These are phyloP conservation scores for Cryptomeria japonica DNA, from an alignment of 75 land plant species.

Conservation along the genomic window DNA sequence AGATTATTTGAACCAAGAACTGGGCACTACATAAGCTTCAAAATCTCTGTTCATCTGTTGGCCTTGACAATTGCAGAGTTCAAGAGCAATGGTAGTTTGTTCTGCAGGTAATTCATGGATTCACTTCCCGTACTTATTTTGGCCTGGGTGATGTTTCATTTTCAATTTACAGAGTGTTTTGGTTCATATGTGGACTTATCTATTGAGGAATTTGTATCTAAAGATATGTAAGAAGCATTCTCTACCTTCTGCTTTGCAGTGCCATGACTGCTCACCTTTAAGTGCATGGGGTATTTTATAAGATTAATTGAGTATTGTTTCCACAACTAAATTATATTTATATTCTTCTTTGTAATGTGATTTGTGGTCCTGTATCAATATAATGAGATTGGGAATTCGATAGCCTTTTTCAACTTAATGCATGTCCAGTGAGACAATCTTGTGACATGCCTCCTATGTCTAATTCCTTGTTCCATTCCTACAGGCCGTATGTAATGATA, in stretches of 20 bases:
- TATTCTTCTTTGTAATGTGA: not conserved
- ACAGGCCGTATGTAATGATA: not conserved
- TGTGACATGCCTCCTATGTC: not conserved
- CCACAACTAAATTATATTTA: not conserved
- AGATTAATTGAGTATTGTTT: not conserved
- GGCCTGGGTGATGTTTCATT: not conserved
- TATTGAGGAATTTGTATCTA: not conserved
- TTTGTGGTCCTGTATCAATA: not conserved
- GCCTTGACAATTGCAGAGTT: not conserved
- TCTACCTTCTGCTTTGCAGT: not conserved
- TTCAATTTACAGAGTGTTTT: not conserved
- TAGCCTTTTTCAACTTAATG: not conserved
- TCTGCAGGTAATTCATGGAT: not conserved
- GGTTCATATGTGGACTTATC: not conserved
- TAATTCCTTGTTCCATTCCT: not conserved
- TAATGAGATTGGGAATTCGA: not conserved
- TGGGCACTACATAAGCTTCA: slow-evolving; percentile 30
- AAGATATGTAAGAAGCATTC: not conserved
- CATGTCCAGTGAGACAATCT: not conserved
- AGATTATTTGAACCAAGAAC: slow-evolving; percentile 88
- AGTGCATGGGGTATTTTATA: not conserved
- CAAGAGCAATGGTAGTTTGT: not conserved
- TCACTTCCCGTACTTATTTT: not conserved
- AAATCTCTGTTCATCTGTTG: not conserved
- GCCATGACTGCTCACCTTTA: not conserved